These are phyloP conservation scores for Echeveria elegans DNA, from an alignment of 164 flowering plant genomes.

Conservation along the genomic window DNA sequence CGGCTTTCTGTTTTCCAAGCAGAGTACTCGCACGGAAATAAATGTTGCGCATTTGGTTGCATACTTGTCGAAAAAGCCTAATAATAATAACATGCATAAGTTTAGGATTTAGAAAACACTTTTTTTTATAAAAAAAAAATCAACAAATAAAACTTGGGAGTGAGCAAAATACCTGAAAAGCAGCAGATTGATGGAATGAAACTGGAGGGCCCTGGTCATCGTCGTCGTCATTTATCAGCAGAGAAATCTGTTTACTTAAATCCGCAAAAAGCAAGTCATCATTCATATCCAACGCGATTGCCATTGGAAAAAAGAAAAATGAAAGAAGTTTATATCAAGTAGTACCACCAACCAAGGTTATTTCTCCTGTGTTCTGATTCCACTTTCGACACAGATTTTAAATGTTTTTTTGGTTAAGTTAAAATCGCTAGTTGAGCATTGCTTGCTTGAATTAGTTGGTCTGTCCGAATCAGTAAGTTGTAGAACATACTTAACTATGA, in stretches of 20 bases:
- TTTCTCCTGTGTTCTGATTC: not conserved
- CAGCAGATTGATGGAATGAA: not conserved
- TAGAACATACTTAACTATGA: not conserved
- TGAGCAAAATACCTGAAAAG: not conserved
- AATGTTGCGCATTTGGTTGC: not conserved
- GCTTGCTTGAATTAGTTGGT: not conserved
- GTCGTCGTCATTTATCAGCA: not conserved
- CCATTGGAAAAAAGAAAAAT: not conserved
- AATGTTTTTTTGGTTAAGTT: no score
- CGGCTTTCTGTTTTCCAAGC: constrained; percentile 5
- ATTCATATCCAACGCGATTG: not conserved
- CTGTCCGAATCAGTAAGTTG: not conserved
- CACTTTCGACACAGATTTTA: not conserved
- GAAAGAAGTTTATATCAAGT: not conserved
- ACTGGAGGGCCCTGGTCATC: not conserved
- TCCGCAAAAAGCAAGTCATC: constrained; percentile 6
- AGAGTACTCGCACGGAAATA: not conserved
- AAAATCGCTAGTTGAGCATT: not conserved
- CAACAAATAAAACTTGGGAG: not conserved
- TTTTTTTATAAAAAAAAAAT: not conserved
- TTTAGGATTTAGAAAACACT: not conserved
- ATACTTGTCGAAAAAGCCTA: not conserved
- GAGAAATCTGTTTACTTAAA: constrained; percentile 3
- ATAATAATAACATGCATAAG: not conserved
- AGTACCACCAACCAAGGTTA: not conserved